A percentile compares a stretch with the other conserved stretches of the same genome.
These are phyloP conservation scores for Aristolochia contorta DNA, from an alignment of 164 flowering plant genomes.

Conservation along the genomic window DNA sequence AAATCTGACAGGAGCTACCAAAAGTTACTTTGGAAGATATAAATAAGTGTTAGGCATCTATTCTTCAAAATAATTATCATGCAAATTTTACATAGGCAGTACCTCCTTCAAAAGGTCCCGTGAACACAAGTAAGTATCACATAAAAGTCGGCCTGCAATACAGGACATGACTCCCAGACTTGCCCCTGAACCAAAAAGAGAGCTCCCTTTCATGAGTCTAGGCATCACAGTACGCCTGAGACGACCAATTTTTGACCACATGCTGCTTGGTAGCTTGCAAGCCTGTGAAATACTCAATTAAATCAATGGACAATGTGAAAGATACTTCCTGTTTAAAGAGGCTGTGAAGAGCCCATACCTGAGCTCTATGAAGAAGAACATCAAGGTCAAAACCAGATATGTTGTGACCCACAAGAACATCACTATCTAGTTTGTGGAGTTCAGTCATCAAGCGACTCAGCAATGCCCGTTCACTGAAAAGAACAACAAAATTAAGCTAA, in stretches of 20 bases:
- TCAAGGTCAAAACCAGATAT: conserved; percentile 98
- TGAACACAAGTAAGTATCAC: conserved; percentile 88
- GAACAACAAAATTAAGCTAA: neutral
- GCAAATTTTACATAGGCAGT: neutral
- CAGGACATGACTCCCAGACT: conserved; percentile 94
- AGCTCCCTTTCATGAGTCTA: conserved; percentile 65
- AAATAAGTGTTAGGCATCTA: neutral
- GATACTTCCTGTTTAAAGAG: neutral
- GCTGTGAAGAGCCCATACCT: conserved; percentile 32
- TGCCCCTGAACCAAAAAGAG: conserved; percentile 84
- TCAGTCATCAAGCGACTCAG: conserved; percentile 72
- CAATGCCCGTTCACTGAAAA: conserved; percentile 89
- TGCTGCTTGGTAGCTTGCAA: conserved; percentile 67
- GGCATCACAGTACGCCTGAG: conserved; percentile 91
- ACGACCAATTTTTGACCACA: conserved; percentile 98
- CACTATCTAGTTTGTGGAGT: conserved; percentile 76
- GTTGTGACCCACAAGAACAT: conserved; percentile 93
- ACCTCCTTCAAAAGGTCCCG: conserved; percentile 97
- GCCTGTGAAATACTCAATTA: conserved; percentile 28
- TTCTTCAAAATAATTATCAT: neutral
- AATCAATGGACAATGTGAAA: neutral
- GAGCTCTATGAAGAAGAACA: conserved; percentile 85
- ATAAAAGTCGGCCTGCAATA: conserved; percentile 91
- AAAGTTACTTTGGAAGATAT: no score
- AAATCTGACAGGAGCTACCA: no score